These are phyloP conservation scores for Cylindrotheca fusiformis DNA, from an alignment of 108 stramenopile species.

Conservation along the genomic window DNA sequence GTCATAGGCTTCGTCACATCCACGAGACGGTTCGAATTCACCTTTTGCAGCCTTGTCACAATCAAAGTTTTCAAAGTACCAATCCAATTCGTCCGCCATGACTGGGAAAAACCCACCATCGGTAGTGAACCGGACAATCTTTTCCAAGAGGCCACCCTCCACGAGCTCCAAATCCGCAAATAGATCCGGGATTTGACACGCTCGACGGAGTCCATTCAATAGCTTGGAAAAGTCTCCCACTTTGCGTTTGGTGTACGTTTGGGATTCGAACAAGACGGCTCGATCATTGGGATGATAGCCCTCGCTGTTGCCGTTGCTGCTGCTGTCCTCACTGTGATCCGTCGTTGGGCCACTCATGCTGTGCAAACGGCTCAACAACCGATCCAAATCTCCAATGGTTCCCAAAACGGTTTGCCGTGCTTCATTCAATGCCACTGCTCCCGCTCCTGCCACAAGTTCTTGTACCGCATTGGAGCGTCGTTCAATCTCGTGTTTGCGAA, in stretches of 20 bases:
- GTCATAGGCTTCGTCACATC: conserved; percentile 92
- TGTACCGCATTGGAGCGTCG: conserved; percentile 92
- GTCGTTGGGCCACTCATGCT: conserved; percentile 55
- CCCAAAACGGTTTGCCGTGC: conserved; percentile 53
- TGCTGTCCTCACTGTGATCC: conserved; percentile 19
- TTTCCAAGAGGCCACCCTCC: conserved; percentile 59
- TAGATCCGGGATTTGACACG: conserved; percentile 66
- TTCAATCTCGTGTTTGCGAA: conserved; percentile 82
- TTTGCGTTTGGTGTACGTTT: conserved; percentile 91
- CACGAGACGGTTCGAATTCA: conserved; percentile 81
- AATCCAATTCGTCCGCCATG: conserved; percentile 77
- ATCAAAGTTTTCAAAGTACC: conserved; percentile 95
- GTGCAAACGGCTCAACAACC: conserved; percentile 90
- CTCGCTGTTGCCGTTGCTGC: background rate
- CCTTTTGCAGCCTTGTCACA: conserved; percentile 82
- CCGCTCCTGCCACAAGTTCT: conserved; percentile 77
- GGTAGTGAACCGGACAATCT: conserved; percentile 57
- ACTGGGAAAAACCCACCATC: conserved; percentile 90
- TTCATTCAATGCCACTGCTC: conserved; percentile 72
- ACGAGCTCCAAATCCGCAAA: conserved; percentile 71
- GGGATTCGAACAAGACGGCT: conserved; percentile 93
- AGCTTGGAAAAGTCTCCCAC: conserved; percentile 87
- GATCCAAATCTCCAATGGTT: conserved; percentile 93
- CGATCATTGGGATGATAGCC: conserved; percentile 89
- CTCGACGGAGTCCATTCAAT: conserved; percentile 66